phyloP scores from a whole-genome alignment of 257 asterid genomes.

The Ajuga chamaepitys region DNA sequence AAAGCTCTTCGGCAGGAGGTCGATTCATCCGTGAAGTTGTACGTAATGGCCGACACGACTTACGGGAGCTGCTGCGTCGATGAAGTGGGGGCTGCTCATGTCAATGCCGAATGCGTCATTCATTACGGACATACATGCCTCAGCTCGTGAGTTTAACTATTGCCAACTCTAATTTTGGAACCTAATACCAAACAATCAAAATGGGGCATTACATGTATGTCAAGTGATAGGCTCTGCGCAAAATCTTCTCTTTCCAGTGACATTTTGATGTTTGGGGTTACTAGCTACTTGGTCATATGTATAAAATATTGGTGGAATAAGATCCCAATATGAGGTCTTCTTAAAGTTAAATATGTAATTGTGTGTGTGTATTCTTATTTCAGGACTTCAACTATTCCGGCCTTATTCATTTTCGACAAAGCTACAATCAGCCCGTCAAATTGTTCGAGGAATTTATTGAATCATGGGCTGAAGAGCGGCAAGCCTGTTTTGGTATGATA shows the following conservation, averaged over 20 bases:
- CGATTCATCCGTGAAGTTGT: conserved; percentile 42
- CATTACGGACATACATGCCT: conserved; percentile 53
- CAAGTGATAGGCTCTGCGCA: background rate
- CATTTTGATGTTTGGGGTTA: background rate
- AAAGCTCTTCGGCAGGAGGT: conserved; percentile 48
- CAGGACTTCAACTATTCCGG: conserved; percentile 86
- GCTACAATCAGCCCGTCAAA: conserved; percentile 43
- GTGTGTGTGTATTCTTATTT: background rate
- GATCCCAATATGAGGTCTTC: background rate
- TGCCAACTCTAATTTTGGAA: background rate
- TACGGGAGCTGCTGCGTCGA: conserved; percentile 94
- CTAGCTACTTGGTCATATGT: background rate
- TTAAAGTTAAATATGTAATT: background rate
- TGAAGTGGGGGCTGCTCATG: conserved; percentile 96
- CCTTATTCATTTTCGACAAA: conserved; percentile 75
- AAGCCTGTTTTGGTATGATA: conserved; percentile 73
- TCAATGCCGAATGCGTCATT: conserved; percentile 29
- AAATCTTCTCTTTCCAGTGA: background rate
- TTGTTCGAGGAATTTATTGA: conserved; percentile 44
- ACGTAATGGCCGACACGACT: conserved; percentile 93
- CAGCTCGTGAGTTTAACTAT: conserved; percentile 62
- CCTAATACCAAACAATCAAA: background rate
- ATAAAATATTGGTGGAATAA: background rate
- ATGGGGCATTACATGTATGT: background rate
- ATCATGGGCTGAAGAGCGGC: conserved; percentile 27